Evolutionary conservation across 257 asterid species (phyloP).

Genomic region (Jaltomata sinuosa): DNA sequence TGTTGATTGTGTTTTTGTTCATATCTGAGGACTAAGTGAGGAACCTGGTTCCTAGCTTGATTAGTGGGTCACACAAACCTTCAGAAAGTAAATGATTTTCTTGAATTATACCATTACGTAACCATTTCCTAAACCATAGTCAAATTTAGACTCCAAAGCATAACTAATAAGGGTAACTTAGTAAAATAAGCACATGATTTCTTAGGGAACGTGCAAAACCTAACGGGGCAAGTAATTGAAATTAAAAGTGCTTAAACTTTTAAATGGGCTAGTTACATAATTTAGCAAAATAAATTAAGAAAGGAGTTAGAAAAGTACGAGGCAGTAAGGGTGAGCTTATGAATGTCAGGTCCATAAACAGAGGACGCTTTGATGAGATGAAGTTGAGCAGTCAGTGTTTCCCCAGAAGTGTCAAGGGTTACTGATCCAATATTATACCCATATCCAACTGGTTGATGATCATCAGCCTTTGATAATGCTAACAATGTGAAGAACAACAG

Average conservation of each 20-base stretch:
- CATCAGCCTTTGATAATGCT: neutral
- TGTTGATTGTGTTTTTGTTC: too few species aligned
- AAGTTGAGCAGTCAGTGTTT: constrained; percentile 9
- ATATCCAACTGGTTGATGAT: neutral
- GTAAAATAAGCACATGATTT: too few species aligned
- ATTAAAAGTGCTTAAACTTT: neutral
- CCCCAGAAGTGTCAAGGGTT: neutral
- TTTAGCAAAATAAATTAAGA: neutral
- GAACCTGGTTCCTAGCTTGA: too few species aligned
- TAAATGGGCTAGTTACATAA: neutral
- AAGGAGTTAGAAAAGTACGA: neutral
- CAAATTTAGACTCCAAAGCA: too few species aligned
- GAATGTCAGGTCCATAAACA: constrained; percentile 7
- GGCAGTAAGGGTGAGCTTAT: constrained; percentile 4
- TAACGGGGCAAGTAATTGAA: too few species aligned
- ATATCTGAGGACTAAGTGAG: too few species aligned
- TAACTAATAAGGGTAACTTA: too few species aligned
- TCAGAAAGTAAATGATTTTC: too few species aligned
- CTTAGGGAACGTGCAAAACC: too few species aligned
- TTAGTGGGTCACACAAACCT: too few species aligned
- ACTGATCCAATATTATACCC: constrained; percentile 12
- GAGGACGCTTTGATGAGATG: constrained; percentile 6
- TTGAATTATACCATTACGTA: too few species aligned
- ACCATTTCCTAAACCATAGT: too few species aligned
- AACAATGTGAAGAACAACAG: neutral